phyloP scores from a whole-genome alignment of 2,329 filamentous ascomycete genomes.

The Lachnellula occidentalis region DNA sequence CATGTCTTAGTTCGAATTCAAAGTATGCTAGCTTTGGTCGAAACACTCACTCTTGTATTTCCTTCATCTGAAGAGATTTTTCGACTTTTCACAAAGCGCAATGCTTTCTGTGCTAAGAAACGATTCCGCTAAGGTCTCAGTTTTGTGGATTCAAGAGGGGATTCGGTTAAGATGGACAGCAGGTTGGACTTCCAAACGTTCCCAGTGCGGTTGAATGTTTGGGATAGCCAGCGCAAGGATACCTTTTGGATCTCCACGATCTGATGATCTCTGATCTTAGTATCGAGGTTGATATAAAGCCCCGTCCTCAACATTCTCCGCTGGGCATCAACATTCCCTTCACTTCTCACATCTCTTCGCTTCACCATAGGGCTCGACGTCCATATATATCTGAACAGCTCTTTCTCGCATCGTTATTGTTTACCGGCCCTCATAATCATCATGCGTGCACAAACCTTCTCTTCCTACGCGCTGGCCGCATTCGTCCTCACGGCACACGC shows the following conservation, averaged over 20 bases:
- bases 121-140: not conserved
- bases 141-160: not conserved
- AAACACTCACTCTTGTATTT: no score
- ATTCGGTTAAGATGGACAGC: not conserved
- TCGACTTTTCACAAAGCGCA: not conserved
- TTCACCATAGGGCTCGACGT: slow-evolving; percentile 7
- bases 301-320: no score
- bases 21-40: no score
- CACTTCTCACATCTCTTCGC: not conserved
- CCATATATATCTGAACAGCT: not conserved
- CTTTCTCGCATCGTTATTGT: not conserved
- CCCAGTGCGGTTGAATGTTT: no score
- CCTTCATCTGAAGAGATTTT: not conserved
- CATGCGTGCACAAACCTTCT: slow-evolving; percentile 17
- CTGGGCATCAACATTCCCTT: not conserved
- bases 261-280: not conserved
- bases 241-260: not conserved
- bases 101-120: not conserved
- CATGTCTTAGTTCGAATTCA: no score
- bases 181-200: no score
- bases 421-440: slow-evolving; percentile 1
- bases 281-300: not conserved
- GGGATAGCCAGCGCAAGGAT: not conserved
- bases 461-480: slow-evolving; percentile 19
- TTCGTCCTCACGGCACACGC: slow-evolving; percentile 10